phyloP scores from a whole-genome alignment of 1,284 basidiomycete species.

The Microbotryum lychnidis-dioicae region DNA sequence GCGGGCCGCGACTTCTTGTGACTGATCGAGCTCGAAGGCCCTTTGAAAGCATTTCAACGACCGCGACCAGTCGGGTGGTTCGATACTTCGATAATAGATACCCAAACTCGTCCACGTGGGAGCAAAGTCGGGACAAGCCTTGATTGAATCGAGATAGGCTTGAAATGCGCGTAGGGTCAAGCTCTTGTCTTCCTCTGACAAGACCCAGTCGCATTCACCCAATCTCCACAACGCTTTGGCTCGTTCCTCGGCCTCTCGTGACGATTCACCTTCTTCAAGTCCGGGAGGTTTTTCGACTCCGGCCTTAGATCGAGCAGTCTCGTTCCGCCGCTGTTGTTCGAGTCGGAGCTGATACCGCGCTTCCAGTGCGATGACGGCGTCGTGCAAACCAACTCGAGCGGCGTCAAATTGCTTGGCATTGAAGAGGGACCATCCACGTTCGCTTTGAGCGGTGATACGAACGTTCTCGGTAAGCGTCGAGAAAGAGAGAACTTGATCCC shows the following conservation, averaged over 20 bases:
- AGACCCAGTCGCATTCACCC: slow-evolving; percentile 67
- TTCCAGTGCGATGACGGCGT: slow-evolving; percentile 54
- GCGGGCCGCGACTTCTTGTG: slow-evolving; percentile 75
- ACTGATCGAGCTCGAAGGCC: slow-evolving; percentile 90
- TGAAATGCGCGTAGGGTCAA: slow-evolving; percentile 57
- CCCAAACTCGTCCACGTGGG: slow-evolving; percentile 91
- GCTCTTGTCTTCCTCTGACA: slow-evolving; percentile 49
- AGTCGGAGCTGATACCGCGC: slow-evolving; percentile 19
- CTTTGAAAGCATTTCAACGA: slow-evolving; percentile 97
- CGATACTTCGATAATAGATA: slow-evolving; percentile 67
- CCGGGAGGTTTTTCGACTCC: slow-evolving; percentile 49
- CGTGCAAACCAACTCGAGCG: slow-evolving; percentile 53
- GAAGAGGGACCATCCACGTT: slow-evolving; percentile 75
- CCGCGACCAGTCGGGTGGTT: slow-evolving; percentile 69
- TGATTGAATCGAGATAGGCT: slow-evolving; percentile 74
- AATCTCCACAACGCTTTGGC: slow-evolving; percentile 78
- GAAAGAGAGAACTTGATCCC: slow-evolving; percentile 48
- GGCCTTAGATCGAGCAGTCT: slow-evolving; percentile 29
- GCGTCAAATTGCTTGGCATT: slow-evolving; percentile 51
- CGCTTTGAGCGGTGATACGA: slow-evolving; percentile 66
- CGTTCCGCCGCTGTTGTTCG: slow-evolving; percentile 24
- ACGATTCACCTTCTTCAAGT: slow-evolving; percentile 43
- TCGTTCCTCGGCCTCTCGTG: slow-evolving; percentile 39
- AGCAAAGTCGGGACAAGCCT: slow-evolving; percentile 67
- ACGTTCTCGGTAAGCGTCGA: slow-evolving; percentile 41